Evolutionary conservation across 805 yeast genomes (phyloP), one percentile per base, ranked within the genome.

Genomic region (Komagataella phaffii): DNA sequence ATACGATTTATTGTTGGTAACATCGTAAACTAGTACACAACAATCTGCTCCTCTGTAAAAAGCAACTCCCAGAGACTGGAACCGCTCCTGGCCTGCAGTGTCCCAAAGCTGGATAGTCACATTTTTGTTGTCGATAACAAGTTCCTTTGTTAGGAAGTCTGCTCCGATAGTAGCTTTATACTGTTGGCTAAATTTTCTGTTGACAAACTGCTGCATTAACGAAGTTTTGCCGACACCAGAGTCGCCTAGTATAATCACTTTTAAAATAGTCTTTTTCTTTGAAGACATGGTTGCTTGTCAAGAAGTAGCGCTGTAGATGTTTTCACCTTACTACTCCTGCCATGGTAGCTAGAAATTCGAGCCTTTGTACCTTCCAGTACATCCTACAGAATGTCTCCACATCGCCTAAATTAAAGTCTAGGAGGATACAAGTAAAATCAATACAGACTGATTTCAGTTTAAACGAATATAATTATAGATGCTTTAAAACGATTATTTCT

Each of bases 121-220:
- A 56, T 78, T 77, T 60, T 84, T 85, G 66, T 85, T 93, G 65
- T 93, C 98, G 53, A 93, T 79, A 24, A 76, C 71, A 54, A 91
- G 79, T 61, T 91, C 98, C 66, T 90, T 91, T 44, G 97, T 91
- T 56, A 89, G 75, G 64, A 91, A 91, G 66, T 93, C 98, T 2
- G 98, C 98, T 7, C 99, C 99, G 58, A 91, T 91, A 14, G 99
- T 91, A 24, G 98, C 97, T 64, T 91, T 93, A 69, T 93, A 93
- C 66, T 91, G 98, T 58, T 90, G 91, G 45, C 89, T 81, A 69
- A 91, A 91, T 74, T 89, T 90, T 62, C 87, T 89, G 69, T 88
- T 89, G 57, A 93, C 96, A 68, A 88, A 91, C 66, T 91, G 96
- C 67, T 91, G 98, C 96, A 91, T 90, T 58, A 91, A 72, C 3